Evolutionary conservation across 805 yeast genomes (phyloP).

Genomic region (Starmera quercuum): DNA sequence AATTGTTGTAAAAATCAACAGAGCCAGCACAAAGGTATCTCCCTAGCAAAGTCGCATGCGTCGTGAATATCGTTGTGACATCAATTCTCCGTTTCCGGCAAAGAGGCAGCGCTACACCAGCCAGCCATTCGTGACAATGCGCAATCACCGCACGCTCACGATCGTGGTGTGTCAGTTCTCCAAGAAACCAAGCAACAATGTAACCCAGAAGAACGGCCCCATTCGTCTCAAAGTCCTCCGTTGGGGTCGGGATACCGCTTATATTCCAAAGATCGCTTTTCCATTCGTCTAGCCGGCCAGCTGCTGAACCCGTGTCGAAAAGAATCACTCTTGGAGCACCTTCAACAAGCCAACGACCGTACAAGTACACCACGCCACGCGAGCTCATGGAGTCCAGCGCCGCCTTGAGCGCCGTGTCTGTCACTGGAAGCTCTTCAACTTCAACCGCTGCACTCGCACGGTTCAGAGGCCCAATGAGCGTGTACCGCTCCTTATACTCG

Average conservation of each 20-base stretch:
- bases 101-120: constrained; percentile 91
- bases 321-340: constrained; percentile 93
- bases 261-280: constrained; percentile 85
- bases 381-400: constrained; percentile 72
- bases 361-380: constrained; percentile 75
- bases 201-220: constrained; percentile 92
- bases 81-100: constrained; percentile 89
- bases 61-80: constrained; percentile 91
- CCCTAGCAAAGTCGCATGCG: constrained; percentile 94
- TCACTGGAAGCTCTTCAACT: constrained; percentile 66
- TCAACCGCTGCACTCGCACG: constrained; percentile 67
- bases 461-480: constrained; percentile 81
- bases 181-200: constrained; percentile 93
- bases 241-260: constrained; percentile 92
- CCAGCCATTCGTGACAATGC: constrained; percentile 97
- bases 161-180: constrained; percentile 84
- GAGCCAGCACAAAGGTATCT: constrained; percentile 95
- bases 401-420: constrained; percentile 45
- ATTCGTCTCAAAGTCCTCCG: constrained; percentile 78
- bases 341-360: constrained; percentile 96
- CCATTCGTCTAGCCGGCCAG: constrained; percentile 79
- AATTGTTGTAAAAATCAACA: constrained; percentile 90
- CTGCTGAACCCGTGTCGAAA: constrained; percentile 78
- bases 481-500: constrained; percentile 82
- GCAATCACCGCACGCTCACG: constrained; percentile 82